Evolutionary conservation across 2,329 filamentous ascomycete genomes (phyloP).

Genomic region (Aspergillus sclerotialis): DNA sequence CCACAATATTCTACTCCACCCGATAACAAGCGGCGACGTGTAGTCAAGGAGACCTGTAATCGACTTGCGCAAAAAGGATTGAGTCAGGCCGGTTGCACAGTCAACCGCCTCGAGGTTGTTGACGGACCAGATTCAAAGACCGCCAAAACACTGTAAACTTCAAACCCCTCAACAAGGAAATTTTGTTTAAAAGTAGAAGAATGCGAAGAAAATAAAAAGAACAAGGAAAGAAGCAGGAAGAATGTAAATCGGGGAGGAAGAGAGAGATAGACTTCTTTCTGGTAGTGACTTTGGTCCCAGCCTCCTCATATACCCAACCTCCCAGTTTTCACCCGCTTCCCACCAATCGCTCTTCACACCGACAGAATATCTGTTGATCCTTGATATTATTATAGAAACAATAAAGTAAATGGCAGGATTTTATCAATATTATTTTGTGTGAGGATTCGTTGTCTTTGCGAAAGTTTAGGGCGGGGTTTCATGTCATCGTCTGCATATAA

Average conservation of each 20-base stretch:
- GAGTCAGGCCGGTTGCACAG: not conserved
- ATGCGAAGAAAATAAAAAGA: constrained; percentile 4
- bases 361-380: not conserved
- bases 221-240: constrained; percentile 3
- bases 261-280: constrained; percentile 9
- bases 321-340: not conserved
- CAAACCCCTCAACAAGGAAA: too few species aligned
- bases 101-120: not conserved
- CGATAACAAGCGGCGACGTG: too few species aligned
- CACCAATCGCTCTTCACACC: not conserved
- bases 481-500: too few species aligned
- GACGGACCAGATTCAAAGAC: too few species aligned
- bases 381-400: constrained; percentile 2
- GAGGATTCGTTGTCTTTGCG: too few species aligned
- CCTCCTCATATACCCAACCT: constrained; percentile 1
- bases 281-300: constrained; percentile 1
- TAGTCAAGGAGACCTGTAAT: too few species aligned
- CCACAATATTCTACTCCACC: too few species aligned
- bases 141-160: too few species aligned
- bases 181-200: constrained; percentile 13
- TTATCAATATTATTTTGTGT: too few species aligned
- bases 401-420: too few species aligned
- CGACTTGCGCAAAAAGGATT: too few species aligned
- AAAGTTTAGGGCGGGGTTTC: too few species aligned
- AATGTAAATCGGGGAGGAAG: constrained; percentile 9